A percentile compares a stretch with the other conserved stretches of the same genome.
phyloP scores from a whole-genome alignment of 768 basidiomycete species.

The Phylloporus arenicola region DNA sequence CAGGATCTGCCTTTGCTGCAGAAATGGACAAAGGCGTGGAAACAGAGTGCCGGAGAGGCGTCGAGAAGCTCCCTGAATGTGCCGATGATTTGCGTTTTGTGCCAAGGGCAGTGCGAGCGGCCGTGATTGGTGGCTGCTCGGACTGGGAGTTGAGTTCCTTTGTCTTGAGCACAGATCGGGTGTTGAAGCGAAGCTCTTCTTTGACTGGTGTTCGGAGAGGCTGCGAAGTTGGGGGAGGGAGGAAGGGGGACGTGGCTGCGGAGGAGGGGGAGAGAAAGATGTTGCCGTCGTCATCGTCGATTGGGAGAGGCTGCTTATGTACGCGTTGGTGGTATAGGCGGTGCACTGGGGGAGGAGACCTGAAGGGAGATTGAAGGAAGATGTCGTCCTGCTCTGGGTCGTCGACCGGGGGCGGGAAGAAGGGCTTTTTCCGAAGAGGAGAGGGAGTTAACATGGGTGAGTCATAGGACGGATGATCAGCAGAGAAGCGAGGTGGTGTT shows the following conservation, averaged over 20 bases:
- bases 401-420: slow-evolving; percentile 31
- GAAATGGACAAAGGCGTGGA: slow-evolving; percentile 38
- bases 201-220: slow-evolving; percentile 62
- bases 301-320: slow-evolving; percentile 24
- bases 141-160: slow-evolving; percentile 26
- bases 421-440: slow-evolving; percentile 45
- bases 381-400: slow-evolving; percentile 42
- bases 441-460: slow-evolving; percentile 64
- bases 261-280: slow-evolving; percentile 52
- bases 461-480: slow-evolving; percentile 36
- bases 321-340: slow-evolving; percentile 41
- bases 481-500: slow-evolving; percentile 31
- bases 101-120: slow-evolving; percentile 39
- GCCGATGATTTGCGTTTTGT: slow-evolving; percentile 60
- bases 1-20: slow-evolving; percentile 27
- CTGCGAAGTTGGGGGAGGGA: slow-evolving; percentile 40
- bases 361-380: slow-evolving; percentile 51
- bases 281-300: slow-evolving; percentile 53
- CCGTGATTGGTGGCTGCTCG: slow-evolving; percentile 3
- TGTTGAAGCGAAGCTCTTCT: slow-evolving; percentile 35
- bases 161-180: slow-evolving; percentile 39
- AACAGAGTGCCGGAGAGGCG: slow-evolving; percentile 49
- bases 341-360: slow-evolving; percentile 41
- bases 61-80: slow-evolving; percentile 44
- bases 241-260: slow-evolving; percentile 36